Percentiles rank a stretch among this genome's conserved stretches.
Conservation (phyloP, 768 basidiomycete species). For the Kwoniella mangroviensis region DNA sequence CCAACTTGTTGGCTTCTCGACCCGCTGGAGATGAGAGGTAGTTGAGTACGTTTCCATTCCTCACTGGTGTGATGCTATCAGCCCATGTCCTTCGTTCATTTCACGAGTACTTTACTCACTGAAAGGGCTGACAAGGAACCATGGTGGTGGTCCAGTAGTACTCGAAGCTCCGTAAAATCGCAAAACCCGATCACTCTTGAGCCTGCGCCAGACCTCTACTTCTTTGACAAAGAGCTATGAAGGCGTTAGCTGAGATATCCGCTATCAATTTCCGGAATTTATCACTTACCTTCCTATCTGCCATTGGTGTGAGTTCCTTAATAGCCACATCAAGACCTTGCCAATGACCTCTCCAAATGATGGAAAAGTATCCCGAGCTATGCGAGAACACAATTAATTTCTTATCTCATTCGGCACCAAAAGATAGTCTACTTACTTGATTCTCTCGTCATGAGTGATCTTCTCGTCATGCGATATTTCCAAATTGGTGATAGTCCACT, state of each 20-base stretch:
- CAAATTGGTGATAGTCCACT: conserved; percentile 62
- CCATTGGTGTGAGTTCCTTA: conserved; percentile 61
- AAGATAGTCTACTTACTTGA: conserved; percentile 58
- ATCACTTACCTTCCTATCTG: conserved; percentile 40
- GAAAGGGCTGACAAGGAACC: conserved; percentile 80
- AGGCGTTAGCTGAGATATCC: conserved; percentile 31
- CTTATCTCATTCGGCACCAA: background rate
- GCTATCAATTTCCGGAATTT: background rate
- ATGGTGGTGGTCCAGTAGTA: conserved; percentile 70
- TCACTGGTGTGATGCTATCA: conserved; percentile 47
- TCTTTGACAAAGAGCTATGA: conserved; percentile 71
- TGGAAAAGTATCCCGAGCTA: conserved; percentile 73
- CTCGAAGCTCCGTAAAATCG: conserved; percentile 78
- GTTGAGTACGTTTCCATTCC: conserved; percentile 68
- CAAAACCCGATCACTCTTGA: conserved; percentile 73
- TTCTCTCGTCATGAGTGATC: conserved; percentile 69
- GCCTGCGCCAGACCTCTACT: conserved; percentile 71
- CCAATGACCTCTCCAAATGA: conserved; percentile 80
- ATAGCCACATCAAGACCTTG: conserved; percentile 61
- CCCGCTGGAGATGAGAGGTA: conserved; percentile 62
- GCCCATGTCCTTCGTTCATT: background rate
- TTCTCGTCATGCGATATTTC: conserved; percentile 74
- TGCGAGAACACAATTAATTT: background rate
- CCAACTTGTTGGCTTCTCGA: conserved; percentile 32
- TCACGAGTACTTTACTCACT: conserved; percentile 33